Percentiles rank a stretch among this genome's conserved stretches.
phyloP scores from a whole-genome alignment of 2,329 filamentous ascomycete genomes.

The Talaromyces sp. region DNA sequence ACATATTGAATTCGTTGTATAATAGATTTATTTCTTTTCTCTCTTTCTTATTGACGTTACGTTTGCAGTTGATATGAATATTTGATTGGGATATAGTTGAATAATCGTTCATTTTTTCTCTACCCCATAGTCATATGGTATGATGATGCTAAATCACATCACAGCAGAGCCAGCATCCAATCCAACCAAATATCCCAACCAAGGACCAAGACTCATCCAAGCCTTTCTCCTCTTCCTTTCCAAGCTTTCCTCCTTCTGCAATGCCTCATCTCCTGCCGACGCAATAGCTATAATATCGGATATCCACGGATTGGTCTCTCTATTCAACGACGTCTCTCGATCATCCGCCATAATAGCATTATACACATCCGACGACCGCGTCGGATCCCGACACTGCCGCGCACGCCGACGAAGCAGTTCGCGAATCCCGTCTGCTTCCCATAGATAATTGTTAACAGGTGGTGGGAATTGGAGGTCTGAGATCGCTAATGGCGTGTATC shows the following conservation, averaged over 20 bases:
- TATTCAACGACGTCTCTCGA: background rate
- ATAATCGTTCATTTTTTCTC: background rate
- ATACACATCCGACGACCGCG: background rate
- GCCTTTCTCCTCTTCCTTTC: constrained; percentile 3
- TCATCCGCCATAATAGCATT: constrained; percentile 5
- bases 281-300: constrained; percentile 6
- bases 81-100: background rate
- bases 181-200: constrained; percentile 16
- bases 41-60: constrained; percentile 10
- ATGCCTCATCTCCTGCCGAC: background rate
- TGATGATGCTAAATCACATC: too few species aligned
- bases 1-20: constrained; percentile 19
- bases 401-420: constrained; percentile 17
- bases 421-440: constrained; percentile 11
- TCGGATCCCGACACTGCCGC: constrained; percentile 13
- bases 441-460: constrained; percentile 19
- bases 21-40: constrained; percentile 18
- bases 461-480: constrained; percentile 22
- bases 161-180: constrained; percentile 6
- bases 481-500: constrained; percentile 8
- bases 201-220: constrained; percentile 18
- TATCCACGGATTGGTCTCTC: constrained; percentile 15
- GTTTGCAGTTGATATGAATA: constrained; percentile 3
- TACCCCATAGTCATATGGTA: background rate
- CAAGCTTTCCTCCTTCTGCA: background rate